phyloP scores from a whole-genome alignment of 257 asterid species.

The Plantago ovata region DNA sequence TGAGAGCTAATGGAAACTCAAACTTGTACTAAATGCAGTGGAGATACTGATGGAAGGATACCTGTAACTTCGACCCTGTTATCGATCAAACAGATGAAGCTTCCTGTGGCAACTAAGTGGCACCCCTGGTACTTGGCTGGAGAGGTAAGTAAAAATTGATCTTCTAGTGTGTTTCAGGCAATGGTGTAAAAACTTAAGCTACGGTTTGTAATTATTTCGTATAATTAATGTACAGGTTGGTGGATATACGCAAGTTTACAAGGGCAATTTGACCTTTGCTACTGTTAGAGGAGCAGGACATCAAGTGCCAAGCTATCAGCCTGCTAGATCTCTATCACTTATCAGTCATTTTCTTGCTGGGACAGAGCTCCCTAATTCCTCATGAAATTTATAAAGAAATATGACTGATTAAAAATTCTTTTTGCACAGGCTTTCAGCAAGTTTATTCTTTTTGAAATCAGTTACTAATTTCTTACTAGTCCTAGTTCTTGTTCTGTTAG shows the following conservation, averaged over 20 bases:
- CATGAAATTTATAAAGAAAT: background rate
- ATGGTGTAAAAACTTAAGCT: no score
- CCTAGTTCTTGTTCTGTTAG: background rate
- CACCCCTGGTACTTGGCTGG: conserved; percentile 61
- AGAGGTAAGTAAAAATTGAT: conserved; percentile 49
- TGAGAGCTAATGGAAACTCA: background rate
- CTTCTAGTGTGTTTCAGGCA: background rate
- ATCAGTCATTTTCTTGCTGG: conserved; percentile 51
- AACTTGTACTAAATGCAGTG: conserved; percentile 30
- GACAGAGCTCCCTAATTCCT: conserved; percentile 42
- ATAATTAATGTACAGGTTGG: conserved; percentile 46
- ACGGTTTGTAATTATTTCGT: background rate
- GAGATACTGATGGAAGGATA: conserved; percentile 72
- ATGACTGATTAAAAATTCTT: background rate
- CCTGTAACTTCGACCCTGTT: conserved; percentile 70
- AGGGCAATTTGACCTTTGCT: conserved; percentile 53
- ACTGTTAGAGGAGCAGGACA: conserved; percentile 86
- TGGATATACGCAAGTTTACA: conserved; percentile 57
- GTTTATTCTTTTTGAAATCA: background rate
- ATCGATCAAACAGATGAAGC: conserved; percentile 49
- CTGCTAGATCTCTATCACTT: conserved; percentile 62
- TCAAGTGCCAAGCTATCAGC: conserved; percentile 77
- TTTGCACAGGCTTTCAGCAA: conserved; percentile 5
- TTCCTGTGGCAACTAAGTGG: conserved; percentile 41
- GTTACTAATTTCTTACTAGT: background rate